Base-by-base conservation (phyloP, 2,329 filamentous ascomycete species). In the Neofusicoccum kwambonambiense region DNA sequence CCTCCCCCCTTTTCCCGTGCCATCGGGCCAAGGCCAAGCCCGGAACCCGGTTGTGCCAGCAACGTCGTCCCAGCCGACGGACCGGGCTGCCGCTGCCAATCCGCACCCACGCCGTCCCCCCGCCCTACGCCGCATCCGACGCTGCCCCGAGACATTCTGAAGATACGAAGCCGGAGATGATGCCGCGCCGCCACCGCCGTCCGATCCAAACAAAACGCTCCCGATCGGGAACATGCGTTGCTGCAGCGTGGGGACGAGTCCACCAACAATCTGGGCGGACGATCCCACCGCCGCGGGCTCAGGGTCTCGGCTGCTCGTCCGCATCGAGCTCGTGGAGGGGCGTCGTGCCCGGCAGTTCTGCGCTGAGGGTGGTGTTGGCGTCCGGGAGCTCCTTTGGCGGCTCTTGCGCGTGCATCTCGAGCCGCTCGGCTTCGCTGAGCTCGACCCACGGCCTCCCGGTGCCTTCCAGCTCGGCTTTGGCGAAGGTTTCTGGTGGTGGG, bases 91-190 rank as follows among this genome's bases (percentile, higher is more conserved):
- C 22, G 13, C 12, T 27, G 49, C 27, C 6, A 27, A 8, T 5
- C 22, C 6, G 15, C 3, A 15, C n/a, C 15, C 13, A 22, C 3
- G n/a, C 13, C 1, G 12, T 13, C 9, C 49, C 13, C 27, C 7
- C 27, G 15, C 0, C 35, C 50, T 8, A 34, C 9, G 7, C 31
- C 27, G 2, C 17, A 37, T 35, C 50, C 31, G n/a, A 34, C 9
- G 1, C 22, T 9, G 19, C 19, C 19, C 54, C 54, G 54, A 58
- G 54, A 58, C 54, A 58, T 58, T 34, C 35, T 44, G 39, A 34
- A 45, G 19, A 58, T 35, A 58, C 39, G 39, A 35, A 34, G 54
- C n/a, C 54, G 54, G 54, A 44, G 17, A 58, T 58, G 54, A 34
- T 34, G 27, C 22, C 7, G 12, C 7, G 12, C 31, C 5, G 31